These are phyloP conservation scores for Candida odintsovae DNA, from an alignment of 805 yeast species.

Conservation along the genomic window DNA sequence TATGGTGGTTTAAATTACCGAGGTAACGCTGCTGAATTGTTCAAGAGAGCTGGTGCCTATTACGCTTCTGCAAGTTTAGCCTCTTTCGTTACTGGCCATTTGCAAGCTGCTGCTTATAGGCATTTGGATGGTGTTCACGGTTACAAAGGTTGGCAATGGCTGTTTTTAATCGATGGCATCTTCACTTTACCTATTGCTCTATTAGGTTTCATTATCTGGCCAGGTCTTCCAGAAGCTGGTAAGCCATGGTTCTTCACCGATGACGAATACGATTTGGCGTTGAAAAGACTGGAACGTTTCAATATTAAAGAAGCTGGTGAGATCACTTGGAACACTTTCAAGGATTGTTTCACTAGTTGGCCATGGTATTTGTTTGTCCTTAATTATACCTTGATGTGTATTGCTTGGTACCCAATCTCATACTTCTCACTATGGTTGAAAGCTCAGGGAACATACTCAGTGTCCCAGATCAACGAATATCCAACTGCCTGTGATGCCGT, in stretches of 20 bases:
- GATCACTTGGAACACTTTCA: conserved; percentile 1
- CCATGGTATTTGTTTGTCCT: conserved; percentile 3
- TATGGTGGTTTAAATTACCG: no score
- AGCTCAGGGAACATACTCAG: conserved; percentile 1
- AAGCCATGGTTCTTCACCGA: conserved; percentile 2
- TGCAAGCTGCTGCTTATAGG: no score
- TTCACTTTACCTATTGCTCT: no score
- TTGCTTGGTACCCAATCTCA: conserved; percentile 1
- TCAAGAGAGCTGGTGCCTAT: no score
- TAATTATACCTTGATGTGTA: conserved; percentile 2
- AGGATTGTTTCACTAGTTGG: conserved; percentile 3
- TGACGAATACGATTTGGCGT: neutral
- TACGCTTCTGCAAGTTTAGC: no score
- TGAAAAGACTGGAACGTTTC: conserved; percentile 3
- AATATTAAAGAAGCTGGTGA: conserved; percentile 1
- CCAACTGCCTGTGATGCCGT: conserved; percentile 4
- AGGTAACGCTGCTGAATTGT: no score
- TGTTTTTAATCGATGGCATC: no score
- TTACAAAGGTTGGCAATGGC: no score
- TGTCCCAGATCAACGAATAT: conserved; percentile 2
- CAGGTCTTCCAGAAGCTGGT: no score
- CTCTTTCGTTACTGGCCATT: no score
- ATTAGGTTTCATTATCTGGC: no score
- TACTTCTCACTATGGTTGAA: conserved; percentile 6
- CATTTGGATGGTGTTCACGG: no score